These are phyloP conservation scores for Xylariaceae sp. DNA, from an alignment of 2,329 filamentous ascomycete species.

Conservation along the genomic window DNA sequence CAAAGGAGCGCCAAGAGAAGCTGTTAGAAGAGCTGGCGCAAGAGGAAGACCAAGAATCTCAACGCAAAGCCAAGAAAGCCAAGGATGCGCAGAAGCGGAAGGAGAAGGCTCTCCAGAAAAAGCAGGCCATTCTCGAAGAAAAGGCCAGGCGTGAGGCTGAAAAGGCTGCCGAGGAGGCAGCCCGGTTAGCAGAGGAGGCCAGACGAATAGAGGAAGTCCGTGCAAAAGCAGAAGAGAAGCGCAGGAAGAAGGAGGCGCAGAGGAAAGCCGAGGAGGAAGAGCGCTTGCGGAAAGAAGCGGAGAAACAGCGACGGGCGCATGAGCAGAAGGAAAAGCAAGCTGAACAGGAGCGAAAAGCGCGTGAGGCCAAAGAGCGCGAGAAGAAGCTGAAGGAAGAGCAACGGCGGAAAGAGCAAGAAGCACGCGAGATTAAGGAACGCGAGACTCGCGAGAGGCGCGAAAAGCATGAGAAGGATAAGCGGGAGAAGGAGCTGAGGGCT, in stretches of 20 bases:
- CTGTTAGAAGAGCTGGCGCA: slow-evolving; percentile 88
- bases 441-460: slow-evolving; percentile 54
- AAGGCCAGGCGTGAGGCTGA: slow-evolving; percentile 83
- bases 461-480: slow-evolving; percentile 53
- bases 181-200: slow-evolving; percentile 67
- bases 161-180: slow-evolving; percentile 80
- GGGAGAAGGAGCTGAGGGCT: slow-evolving; percentile 49
- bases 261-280: slow-evolving; percentile 90
- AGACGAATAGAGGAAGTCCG: slow-evolving; percentile 76
- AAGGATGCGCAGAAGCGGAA: slow-evolving; percentile 94
- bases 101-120: slow-evolving; percentile 86
- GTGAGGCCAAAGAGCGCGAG: slow-evolving; percentile 72
- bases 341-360: slow-evolving; percentile 77
- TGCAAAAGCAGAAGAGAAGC: slow-evolving; percentile 80
- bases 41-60: slow-evolving; percentile 68
- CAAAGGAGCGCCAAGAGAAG: slow-evolving; percentile 83
- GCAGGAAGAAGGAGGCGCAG: slow-evolving; percentile 84
- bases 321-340: slow-evolving; percentile 83
- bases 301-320: slow-evolving; percentile 70
- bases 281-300: slow-evolving; percentile 74
- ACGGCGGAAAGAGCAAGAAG: slow-evolving; percentile 72
- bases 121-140: slow-evolving; percentile 84
- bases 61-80: slow-evolving; percentile 86
- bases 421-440: slow-evolving; percentile 62
- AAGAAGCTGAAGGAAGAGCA: slow-evolving; percentile 82